phyloP scores from a whole-genome alignment of 768 basidiomycete genomes.

The Suillus decipiens region DNA sequence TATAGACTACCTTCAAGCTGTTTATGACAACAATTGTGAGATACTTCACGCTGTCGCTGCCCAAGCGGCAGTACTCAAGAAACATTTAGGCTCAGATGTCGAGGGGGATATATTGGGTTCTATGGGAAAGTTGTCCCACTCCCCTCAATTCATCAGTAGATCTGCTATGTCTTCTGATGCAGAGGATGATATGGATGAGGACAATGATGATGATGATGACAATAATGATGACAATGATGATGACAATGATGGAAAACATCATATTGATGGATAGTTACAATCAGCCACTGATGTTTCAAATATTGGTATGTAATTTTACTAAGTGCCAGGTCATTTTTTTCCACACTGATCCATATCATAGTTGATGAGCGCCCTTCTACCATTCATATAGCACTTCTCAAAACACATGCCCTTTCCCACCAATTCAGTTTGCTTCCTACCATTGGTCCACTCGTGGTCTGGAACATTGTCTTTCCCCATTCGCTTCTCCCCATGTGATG shows the following conservation, averaged over 20 bases:
- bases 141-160: neutral
- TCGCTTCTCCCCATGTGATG: no score
- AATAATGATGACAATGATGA: neutral
- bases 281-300: no score
- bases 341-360: neutral
- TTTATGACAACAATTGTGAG: neutral
- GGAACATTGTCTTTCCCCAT: no score
- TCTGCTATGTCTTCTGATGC: neutral
- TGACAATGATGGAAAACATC: no score
- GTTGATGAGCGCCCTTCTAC: neutral
- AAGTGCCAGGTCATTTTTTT: neutral
- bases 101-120: neutral
- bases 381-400: neutral
- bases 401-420: neutral
- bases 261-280: no score
- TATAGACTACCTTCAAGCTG: neutral
- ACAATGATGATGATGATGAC: neutral
- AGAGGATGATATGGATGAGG: neutral
- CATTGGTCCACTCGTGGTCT: neutral
- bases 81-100: neutral
- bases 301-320: neutral
- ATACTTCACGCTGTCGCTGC: neutral
- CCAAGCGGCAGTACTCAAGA: neutral
- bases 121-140: neutral
- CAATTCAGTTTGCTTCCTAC: neutral